Percentiles rank a stretch among this genome's conserved stretches.
Conservation (phyloP, 1,284 basidiomycete species). For the Afroboletus lepidellus region DNA sequence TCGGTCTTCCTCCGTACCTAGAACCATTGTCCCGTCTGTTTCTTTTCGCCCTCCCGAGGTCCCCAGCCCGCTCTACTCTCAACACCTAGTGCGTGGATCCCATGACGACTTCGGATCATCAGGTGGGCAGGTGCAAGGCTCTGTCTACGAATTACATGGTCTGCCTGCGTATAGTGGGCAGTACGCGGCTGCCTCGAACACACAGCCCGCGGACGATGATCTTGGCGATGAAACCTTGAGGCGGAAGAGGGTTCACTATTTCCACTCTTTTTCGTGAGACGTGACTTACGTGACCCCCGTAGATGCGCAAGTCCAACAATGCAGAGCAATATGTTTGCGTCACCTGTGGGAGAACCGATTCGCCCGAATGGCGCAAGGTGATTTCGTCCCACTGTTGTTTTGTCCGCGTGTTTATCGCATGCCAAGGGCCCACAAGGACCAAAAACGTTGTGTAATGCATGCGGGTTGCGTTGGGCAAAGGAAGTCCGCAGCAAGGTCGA, state of each 20-base stretch:
- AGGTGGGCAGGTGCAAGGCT: conserved; percentile 12
- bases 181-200: conserved; percentile 11
- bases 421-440: conserved; percentile 74
- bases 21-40: conserved; percentile 9
- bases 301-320: conserved; percentile 49
- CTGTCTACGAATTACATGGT: conserved; percentile 23
- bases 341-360: conserved; percentile 78
- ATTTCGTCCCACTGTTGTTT: conserved; percentile 7
- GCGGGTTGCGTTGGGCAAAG: conserved; percentile 83
- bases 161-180: conserved; percentile 16
- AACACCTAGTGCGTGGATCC: conserved; percentile 9
- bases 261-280: not conserved
- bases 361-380: conserved; percentile 83
- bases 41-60: conserved; percentile 13
- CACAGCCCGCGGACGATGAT: conserved; percentile 29
- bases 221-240: conserved; percentile 25
- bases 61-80: conserved; percentile 14
- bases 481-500: conserved; percentile 46
- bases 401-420: conserved; percentile 16
- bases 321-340: conserved; percentile 72
- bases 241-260: conserved; percentile 43
- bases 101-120: conserved; percentile 19
- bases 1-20: conserved; percentile 14
- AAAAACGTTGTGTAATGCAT: conserved; percentile 87
- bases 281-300: conserved; percentile 2